phyloP scores from a whole-genome alignment of 768 basidiomycete genomes.

The Asterophora lycoperdoides region DNA sequence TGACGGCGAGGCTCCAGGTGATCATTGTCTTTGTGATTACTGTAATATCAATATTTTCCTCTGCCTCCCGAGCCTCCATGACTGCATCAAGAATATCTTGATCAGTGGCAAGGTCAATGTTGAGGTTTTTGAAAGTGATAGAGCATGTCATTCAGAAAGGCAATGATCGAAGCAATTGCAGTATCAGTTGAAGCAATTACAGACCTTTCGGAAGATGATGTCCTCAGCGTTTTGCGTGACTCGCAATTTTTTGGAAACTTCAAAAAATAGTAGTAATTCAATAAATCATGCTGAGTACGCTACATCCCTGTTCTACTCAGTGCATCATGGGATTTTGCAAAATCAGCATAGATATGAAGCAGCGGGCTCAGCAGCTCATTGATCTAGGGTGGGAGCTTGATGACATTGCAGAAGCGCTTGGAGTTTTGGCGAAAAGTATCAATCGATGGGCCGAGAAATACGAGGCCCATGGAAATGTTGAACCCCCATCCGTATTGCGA shows the following conservation, averaged over 20 bases:
- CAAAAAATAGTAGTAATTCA: slow-evolving; percentile 4
- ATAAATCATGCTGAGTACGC: neutral
- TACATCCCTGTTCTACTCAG: neutral
- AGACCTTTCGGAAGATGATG: slow-evolving; percentile 1
- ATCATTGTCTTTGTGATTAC: no score
- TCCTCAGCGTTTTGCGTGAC: neutral
- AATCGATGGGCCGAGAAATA: slow-evolving; percentile 3
- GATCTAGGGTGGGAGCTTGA: slow-evolving; percentile 12
- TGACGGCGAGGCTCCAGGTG: no score
- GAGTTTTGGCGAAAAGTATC: slow-evolving; percentile 1
- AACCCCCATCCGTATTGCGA: slow-evolving; percentile 5
- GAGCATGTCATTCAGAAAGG: no score
- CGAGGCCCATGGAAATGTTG: slow-evolving; percentile 5
- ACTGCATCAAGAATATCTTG: no score
- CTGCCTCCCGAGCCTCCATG: no score
- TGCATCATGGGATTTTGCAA: slow-evolving; percentile 7
- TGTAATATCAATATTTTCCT: no score
- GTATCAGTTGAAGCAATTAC: no score
- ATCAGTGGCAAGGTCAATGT: no score
- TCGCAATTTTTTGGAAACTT: no score
- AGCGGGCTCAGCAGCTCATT: slow-evolving; percentile 11
- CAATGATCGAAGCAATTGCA: no score
- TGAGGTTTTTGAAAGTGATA: no score
- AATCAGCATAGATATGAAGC: slow-evolving; percentile 13
- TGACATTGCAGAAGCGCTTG: slow-evolving; percentile 2